Base-by-base conservation (phyloP, 164 flowering plant genomes). In the Sextonia rubra region DNA sequence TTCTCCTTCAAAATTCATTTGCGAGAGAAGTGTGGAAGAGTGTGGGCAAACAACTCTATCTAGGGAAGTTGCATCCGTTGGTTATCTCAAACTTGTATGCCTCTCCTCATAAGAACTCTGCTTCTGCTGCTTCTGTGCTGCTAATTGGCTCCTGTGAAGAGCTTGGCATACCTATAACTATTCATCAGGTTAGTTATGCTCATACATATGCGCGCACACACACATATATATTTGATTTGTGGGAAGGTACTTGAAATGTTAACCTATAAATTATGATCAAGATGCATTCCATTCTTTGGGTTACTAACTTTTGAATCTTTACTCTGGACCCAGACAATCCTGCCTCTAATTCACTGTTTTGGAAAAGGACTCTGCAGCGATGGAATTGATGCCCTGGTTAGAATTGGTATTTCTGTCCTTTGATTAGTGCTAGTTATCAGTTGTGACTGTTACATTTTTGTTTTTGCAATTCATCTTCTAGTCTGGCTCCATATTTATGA, bases 1-100 rank as follows among this genome's bases (percentile, higher is more conserved):
- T 91, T 72, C 85, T 95, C 79, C 97, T 95, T 67, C 99, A 95
- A 88, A 97, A 90, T 74, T 91, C 99, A 72, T 95, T 95, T 82
- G 85, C 93, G 75, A 82, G 86, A 58, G 98, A 89, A 56, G 66
- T 93, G 73, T 95, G 98, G 99, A 86, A 81, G 52, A 85, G 74
- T 32, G 70, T 89, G 66, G 98, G 99, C 60, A 93, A 87, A 82
- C 91, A 88, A 78, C 79, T 81, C 78, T 95, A 93, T 80, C 77
- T 95, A 72, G 90, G 85, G 77, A 78, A 70, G 24, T 65, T 95
- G 61, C 99, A 95, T 81, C 94, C 96, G 48, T 71, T 85, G 75
- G 93, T 90, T 60, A 84, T 95, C 72, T 85, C 92, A 74, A 95
- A 89, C 77, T 76, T 95, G 77, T 81, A 75, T 69, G 73, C 66